Percentiles rank a stretch among this genome's conserved stretches.
These are phyloP conservation scores for Dactylellina parvicollis DNA, from an alignment of 2,329 filamentous ascomycete genomes.

Conservation along the genomic window DNA sequence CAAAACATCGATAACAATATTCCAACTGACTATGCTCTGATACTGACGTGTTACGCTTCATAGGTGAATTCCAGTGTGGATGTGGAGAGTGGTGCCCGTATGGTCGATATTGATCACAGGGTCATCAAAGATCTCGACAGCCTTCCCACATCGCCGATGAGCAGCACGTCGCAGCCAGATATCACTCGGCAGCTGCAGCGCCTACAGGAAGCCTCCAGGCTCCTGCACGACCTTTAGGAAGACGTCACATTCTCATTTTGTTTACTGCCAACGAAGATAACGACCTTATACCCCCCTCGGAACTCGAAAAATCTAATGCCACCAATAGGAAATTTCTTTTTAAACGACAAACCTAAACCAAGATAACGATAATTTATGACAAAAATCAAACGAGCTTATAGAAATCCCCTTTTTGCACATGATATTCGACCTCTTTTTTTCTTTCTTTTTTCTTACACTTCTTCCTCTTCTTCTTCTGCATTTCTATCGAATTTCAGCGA, in stretches of 20 bases:
- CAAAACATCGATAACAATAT: neutral
- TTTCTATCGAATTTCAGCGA: slow-evolving; percentile 17
- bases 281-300: slow-evolving; percentile 30
- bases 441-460: slow-evolving; percentile 9
- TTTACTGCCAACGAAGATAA: slow-evolving; percentile 18
- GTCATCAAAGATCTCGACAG: slow-evolving; percentile 38
- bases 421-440: neutral
- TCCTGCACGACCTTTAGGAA: slow-evolving; percentile 38
- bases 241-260: neutral
- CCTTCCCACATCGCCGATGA: slow-evolving; percentile 39
- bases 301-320: slow-evolving; percentile 13
- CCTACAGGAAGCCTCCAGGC: slow-evolving; percentile 30
- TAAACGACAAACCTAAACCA: slow-evolving; percentile 1
- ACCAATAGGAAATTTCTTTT: slow-evolving; percentile 5
- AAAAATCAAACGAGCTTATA: slow-evolving; percentile 35
- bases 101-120: slow-evolving; percentile 14
- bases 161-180: slow-evolving; percentile 20
- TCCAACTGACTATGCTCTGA: too few relatives aligned
- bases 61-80: slow-evolving; percentile 43
- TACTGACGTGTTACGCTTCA: neutral
- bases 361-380: slow-evolving; percentile 24
- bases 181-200: slow-evolving; percentile 34
- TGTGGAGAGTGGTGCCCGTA: slow-evolving; percentile 27
- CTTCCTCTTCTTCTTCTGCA: neutral
- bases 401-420: slow-evolving; percentile 23